Base-by-base conservation (phyloP, 441 rosid species). In the Adansonia gregorii region DNA sequence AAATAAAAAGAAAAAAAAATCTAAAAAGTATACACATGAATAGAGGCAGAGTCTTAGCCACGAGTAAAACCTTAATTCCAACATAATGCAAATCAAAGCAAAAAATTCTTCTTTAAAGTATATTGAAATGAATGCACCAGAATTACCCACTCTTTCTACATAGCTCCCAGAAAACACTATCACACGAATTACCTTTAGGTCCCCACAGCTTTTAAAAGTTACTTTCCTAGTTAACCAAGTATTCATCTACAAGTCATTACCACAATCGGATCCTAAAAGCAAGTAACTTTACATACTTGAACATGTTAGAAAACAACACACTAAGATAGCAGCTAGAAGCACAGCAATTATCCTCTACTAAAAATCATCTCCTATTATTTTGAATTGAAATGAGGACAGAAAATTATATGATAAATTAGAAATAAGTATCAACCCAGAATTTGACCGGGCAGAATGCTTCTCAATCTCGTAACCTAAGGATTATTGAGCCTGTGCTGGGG, bases 371-470 rank as follows among this genome's bases (percentile, higher is more conserved):
- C n/a, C 59, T 0, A 12, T 15, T 2, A 55, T 52, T 52, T 54
- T 52, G 31, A 71, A 49, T 1, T 31, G 39, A 52, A 52, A 71
- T 27, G 48, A n/a, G 56, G 41, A 54, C 22, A 0, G 31, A 71
- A 31, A 51, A 70, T 31, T 11, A 54, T 31, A 71, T 9, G 8
- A 71, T 31, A 31, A 10, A 54, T 61, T 9, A 64, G 9, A 67
- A 49, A 51, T 19, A 10, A 43, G 4, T 27, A 72, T 65, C 73
- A 73, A 58, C 61, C 77, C n/a, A 17, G 24, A 31, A 48, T 43
- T 78, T 43, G 49, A 43, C 52, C 67, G n/a, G 27, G 64, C 54
- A 78, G 41, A 73, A 17, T 65, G 63, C 74, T 31, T 51, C 31
- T 19, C 67, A 51, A 73, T 39, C 61, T 58, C 14, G 15, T 24